phyloP scores from a whole-genome alignment of 805 yeast genomes.

The Hanseniaspora occidentalis region DNA sequence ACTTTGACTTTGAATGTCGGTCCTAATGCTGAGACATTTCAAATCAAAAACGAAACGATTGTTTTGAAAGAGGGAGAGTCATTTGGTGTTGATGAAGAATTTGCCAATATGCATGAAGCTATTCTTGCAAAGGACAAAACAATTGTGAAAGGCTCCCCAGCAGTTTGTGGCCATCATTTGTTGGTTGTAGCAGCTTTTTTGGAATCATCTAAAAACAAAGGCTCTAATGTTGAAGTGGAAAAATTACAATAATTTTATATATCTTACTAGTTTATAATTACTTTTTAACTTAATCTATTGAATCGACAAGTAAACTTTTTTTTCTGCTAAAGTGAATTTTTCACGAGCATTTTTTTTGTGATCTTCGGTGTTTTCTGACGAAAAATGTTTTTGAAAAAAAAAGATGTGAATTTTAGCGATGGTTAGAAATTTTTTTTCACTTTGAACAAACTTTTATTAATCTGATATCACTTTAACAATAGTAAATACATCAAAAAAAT shows the following conservation, averaged over 20 bases:
- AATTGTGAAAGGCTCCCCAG: constrained; percentile 49
- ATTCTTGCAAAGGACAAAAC: constrained; percentile 49
- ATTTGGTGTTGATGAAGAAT: constrained; percentile 47
- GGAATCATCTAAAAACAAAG: constrained; percentile 47
- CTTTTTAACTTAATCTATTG: no score
- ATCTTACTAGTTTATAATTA: neutral
- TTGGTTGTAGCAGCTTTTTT: constrained; percentile 82
- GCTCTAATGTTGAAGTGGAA: constrained; percentile 38
- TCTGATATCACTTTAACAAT: no score
- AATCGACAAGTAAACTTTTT: no score
- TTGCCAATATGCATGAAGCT: constrained; percentile 47
- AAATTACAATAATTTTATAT: constrained; percentile 1
- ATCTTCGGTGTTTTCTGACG: no score
- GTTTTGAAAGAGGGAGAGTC: constrained; percentile 30
- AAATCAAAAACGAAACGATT: constrained; percentile 20
- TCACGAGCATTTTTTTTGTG: no score
- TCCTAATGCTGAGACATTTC: constrained; percentile 18
- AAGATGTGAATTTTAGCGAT: no score
- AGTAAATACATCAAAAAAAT: no score
- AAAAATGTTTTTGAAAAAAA: no score
- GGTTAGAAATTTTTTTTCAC: no score
- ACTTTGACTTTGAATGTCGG: constrained; percentile 24
- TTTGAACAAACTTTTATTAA: no score
- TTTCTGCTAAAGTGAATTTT: no score
- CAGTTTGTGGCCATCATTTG: constrained; percentile 79